Evolutionary conservation across 345 rosid genomes (phyloP).

Genomic region (Viola odorata): DNA sequence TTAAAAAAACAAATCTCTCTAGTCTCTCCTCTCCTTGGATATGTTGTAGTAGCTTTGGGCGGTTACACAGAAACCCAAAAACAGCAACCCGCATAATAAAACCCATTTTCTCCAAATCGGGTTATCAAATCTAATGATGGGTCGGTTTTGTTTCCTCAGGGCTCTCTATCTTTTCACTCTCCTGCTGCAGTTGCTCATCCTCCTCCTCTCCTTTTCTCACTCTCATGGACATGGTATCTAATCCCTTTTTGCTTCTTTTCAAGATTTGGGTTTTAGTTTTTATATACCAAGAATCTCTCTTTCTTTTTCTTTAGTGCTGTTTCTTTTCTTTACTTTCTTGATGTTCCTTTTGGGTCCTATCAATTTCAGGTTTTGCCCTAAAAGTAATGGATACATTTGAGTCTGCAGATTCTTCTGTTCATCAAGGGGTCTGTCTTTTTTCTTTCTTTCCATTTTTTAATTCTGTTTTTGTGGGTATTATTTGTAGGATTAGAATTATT

Average conservation of each 20-base stretch:
- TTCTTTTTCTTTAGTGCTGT: background rate
- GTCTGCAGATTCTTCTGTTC: slow-evolving; percentile 18
- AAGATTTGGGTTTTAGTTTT: background rate
- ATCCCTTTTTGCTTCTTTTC: background rate
- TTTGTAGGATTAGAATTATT: too few relatives aligned
- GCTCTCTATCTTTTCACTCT: slow-evolving; percentile 26
- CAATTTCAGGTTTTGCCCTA: slow-evolving; percentile 26
- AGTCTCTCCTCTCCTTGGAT: slow-evolving; percentile 17
- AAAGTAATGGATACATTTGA: slow-evolving; percentile 27
- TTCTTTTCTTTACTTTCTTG: slow-evolving; percentile 1
- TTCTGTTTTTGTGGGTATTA: background rate
- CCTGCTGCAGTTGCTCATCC: slow-evolving; percentile 29
- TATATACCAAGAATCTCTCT: background rate
- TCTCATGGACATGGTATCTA: slow-evolving; percentile 26
- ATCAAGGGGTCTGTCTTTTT: slow-evolving; percentile 22
- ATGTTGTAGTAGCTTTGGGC: slow-evolving; percentile 11
- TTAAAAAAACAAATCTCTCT: too few relatives aligned
- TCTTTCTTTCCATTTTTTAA: background rate
- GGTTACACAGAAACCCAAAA: slow-evolving; percentile 23
- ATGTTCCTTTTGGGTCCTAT: slow-evolving; percentile 1
- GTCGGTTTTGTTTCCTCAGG: slow-evolving; percentile 21
- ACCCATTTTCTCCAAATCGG: slow-evolving; percentile 20
- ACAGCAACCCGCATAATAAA: background rate
- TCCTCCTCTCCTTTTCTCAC: slow-evolving; percentile 20
- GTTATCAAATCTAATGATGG: slow-evolving; percentile 22